Evolutionary conservation across 768 basidiomycete genomes (phyloP), one percentile per base, ranked within the genome.

Genomic region (Dentipellis fragilis): DNA sequence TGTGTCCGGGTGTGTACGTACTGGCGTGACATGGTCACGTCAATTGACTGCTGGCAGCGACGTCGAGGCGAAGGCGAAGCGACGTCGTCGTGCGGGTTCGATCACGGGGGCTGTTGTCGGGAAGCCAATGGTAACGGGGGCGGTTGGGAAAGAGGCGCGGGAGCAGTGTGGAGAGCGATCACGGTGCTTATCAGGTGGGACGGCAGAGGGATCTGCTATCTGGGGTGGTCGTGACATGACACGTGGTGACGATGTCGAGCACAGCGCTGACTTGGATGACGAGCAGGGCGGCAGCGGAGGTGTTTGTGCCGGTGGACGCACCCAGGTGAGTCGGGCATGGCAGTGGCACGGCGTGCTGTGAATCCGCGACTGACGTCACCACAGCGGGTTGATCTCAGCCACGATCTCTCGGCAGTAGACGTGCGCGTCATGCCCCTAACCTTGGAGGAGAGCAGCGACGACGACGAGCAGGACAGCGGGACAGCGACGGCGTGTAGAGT

Each of bases 291-390:
- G 58, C 58, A 29, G 91, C 90, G 16, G 92, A 95, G 68, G 93
- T 96, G 22, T 95, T 94, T 70, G 75, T 82, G 58, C 91, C 93
- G 50, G 72, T 91, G 57, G 78, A 85, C 37, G 87, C 89, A n/a
- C 92, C 93, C 19, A 90, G 88, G 89, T 88, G 61, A 63, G 80
- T 66, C n/a, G 19, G 21, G 29, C 16, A 2, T 37, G 37, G 22
- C 45, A 29, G 52, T 23, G 48, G 22, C n/a, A n/a, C n/a, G n/a
- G n/a, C n/a, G n/a, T n/a, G 46, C 55, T 39, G 46, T 5, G 19
- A 16, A 10, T 16, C 10, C 23, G 39, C 17, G 22, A 39, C 47
- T 62, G 60, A 62, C 60, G 60, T 62, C 60, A 62, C 51, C 19
- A 9, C 17, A 62, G 60, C 54, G 60, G 60, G 37, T 36, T 62